phyloP scores from a whole-genome alignment of 306 rosid genomes.

The Astragalus glycyphyllos region DNA sequence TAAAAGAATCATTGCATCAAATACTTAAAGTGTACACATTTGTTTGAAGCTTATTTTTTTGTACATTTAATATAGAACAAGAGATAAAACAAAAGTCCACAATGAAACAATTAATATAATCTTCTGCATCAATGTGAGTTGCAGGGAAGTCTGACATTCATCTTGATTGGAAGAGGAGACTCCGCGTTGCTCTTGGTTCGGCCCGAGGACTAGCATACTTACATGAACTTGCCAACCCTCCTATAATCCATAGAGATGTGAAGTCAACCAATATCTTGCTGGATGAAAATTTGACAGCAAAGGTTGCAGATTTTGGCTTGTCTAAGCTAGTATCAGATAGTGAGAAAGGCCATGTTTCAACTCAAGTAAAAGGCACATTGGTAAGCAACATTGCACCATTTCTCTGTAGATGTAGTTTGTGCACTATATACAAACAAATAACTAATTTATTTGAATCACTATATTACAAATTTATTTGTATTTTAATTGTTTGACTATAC shows the following conservation, averaged over 20 bases:
- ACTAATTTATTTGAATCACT: not conserved
- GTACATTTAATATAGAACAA: constrained; percentile 1
- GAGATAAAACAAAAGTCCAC: not conserved
- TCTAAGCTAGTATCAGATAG: constrained; percentile 81
- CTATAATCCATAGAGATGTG: constrained; percentile 93
- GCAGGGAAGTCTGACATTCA: constrained; percentile 76
- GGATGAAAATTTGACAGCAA: constrained; percentile 83
- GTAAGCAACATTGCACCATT: constrained; percentile 49
- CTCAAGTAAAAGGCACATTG: constrained; percentile 96
- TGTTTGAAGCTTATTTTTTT: constrained; percentile 15
- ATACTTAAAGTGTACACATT: not conserved
- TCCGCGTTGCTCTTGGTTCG: constrained; percentile 89
- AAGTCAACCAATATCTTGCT: constrained; percentile 82
- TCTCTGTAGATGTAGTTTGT: constrained; percentile 5
- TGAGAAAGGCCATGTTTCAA: constrained; percentile 85
- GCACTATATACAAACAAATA: constrained; percentile 2
- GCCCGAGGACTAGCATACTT: constrained; percentile 95
- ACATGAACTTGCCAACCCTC: constrained; percentile 97
- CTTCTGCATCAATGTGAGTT: constrained; percentile 35
- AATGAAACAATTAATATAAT: constrained; percentile 10
- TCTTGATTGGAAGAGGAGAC: constrained; percentile 97
- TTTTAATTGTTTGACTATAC: constrained; percentile 12
- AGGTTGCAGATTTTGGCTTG: constrained; percentile 97
- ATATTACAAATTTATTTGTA: constrained; percentile 18
- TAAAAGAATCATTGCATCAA: not conserved